A percentile compares a stretch with the other conserved stretches of the same genome.
phyloP scores from a whole-genome alignment of 2,329 filamentous ascomycete species.

The Tolypocladium tropicale region DNA sequence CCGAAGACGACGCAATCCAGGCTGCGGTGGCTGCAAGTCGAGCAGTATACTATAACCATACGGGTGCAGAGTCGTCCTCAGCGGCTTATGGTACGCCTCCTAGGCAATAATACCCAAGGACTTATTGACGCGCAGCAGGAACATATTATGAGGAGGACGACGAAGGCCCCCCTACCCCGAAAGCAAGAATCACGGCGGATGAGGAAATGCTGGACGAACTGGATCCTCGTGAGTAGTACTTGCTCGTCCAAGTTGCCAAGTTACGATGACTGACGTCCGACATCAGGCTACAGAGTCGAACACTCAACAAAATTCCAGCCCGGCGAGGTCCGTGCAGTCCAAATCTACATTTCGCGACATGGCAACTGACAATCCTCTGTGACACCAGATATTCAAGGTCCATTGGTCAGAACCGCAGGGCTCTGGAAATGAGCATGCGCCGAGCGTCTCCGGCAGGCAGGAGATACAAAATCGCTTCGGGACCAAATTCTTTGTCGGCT shows the following conservation, averaged over 20 bases:
- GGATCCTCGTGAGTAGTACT: constrained; percentile 23
- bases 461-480: constrained; percentile 23
- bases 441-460: constrained; percentile 21
- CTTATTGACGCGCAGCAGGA: constrained; percentile 3
- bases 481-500: constrained; percentile 34
- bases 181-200: constrained; percentile 3
- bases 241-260: neutral
- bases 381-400: constrained; percentile 41
- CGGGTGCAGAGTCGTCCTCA: constrained; percentile 7
- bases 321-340: constrained; percentile 23
- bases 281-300: constrained; percentile 28
- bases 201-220: constrained; percentile 13
- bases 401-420: constrained; percentile 44
- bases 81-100: constrained; percentile 10
- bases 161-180: constrained; percentile 13
- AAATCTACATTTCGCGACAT: neutral
- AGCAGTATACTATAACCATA: constrained; percentile 7
- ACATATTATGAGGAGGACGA: constrained; percentile 15
- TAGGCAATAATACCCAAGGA: neutral
- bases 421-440: constrained; percentile 16
- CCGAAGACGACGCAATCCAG: constrained; percentile 8
- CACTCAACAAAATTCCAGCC: constrained; percentile 28
- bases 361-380: neutral
- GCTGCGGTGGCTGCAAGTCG: constrained; percentile 9
- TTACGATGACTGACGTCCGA: neutral